Evolutionary conservation across 805 yeast species (phyloP).

Genomic region (Ogataea paradorogensis): DNA sequence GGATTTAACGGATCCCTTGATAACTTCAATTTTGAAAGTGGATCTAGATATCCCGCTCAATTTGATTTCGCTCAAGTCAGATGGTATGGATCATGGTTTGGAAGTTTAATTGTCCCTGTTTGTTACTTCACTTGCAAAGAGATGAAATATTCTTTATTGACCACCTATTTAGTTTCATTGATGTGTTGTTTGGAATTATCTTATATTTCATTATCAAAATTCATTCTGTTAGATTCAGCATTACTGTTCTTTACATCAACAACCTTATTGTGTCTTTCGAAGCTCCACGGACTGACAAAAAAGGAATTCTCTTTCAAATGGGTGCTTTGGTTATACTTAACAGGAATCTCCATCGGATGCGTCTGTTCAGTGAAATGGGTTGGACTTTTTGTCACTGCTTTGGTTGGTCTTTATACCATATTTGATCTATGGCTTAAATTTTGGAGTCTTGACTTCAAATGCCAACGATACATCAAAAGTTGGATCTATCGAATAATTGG

Average conservation of each 20-base stretch:
- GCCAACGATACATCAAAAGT: conserved; percentile 50
- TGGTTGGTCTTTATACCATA: conserved; percentile 86
- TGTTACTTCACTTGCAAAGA: conserved; percentile 69
- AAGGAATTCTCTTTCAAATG: conserved; percentile 41
- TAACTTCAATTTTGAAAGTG: conserved; percentile 63
- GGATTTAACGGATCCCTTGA: conserved; percentile 68
- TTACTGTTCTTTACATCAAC: conserved; percentile 71
- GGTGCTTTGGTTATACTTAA: conserved; percentile 52
- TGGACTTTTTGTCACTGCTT: conserved; percentile 78
- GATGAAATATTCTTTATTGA: conserved; percentile 47
- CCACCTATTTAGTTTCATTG: conserved; percentile 59
- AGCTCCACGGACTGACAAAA: conserved; percentile 47
- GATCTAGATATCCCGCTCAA: conserved; percentile 59
- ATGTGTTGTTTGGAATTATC: conserved; percentile 67
- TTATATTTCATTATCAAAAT: conserved; percentile 67
- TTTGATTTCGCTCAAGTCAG: conserved; percentile 66
- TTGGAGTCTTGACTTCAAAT: conserved; percentile 59
- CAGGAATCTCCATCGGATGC: conserved; percentile 74
- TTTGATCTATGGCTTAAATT: conserved; percentile 89
- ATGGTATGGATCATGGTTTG: conserved; percentile 64
- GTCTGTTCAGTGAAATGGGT: conserved; percentile 88
- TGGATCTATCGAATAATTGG: conserved; percentile 69
- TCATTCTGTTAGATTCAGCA: conserved; percentile 75
- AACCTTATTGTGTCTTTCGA: conserved; percentile 59
- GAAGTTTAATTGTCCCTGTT: conserved; percentile 63